These are phyloP conservation scores for Dothidotthia symphoricarpi DNA, from an alignment of 2,329 filamentous ascomycete species.

Conservation along the genomic window DNA sequence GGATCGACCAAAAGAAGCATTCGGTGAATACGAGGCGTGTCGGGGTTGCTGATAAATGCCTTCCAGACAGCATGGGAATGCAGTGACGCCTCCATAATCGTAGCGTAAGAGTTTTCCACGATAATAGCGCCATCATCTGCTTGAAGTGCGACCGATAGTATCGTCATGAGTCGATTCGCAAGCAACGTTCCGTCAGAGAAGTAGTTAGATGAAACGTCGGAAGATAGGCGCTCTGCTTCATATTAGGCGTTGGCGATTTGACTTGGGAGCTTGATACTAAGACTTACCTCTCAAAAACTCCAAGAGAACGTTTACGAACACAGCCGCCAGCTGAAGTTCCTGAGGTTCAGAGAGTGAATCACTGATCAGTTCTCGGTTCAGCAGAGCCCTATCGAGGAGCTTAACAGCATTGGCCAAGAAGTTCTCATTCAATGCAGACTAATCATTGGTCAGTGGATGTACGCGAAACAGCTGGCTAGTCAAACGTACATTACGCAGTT, in stretches of 20 bases:
- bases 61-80: slow-evolving; percentile 38
- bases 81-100: slow-evolving; percentile 39
- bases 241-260: slow-evolving; percentile 21
- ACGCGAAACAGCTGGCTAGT: neutral
- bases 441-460: slow-evolving; percentile 10
- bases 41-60: slow-evolving; percentile 27
- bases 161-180: slow-evolving; percentile 32
- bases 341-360: slow-evolving; percentile 18
- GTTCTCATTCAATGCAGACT: slow-evolving; percentile 34
- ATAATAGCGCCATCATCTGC: slow-evolving; percentile 14
- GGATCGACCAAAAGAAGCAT: slow-evolving; percentile 30
- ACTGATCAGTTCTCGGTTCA: slow-evolving; percentile 27
- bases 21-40: slow-evolving; percentile 28
- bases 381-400: slow-evolving; percentile 30
- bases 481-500: slow-evolving; percentile 29
- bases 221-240: slow-evolving; percentile 34
- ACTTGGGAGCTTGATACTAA: neutral
- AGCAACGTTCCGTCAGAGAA: slow-evolving; percentile 32
- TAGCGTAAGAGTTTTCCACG: slow-evolving; percentile 29
- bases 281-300: slow-evolving; percentile 38
- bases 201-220: slow-evolving; percentile 32
- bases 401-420: slow-evolving; percentile 35
- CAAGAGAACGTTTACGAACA: slow-evolving; percentile 29
- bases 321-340: slow-evolving; percentile 28
- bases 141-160: slow-evolving; percentile 24